A percentile compares a stretch with the other conserved stretches of the same genome.
Conservation (phyloP, 495 filamentous ascomycete species). For the Echria macrotheca region DNA sequence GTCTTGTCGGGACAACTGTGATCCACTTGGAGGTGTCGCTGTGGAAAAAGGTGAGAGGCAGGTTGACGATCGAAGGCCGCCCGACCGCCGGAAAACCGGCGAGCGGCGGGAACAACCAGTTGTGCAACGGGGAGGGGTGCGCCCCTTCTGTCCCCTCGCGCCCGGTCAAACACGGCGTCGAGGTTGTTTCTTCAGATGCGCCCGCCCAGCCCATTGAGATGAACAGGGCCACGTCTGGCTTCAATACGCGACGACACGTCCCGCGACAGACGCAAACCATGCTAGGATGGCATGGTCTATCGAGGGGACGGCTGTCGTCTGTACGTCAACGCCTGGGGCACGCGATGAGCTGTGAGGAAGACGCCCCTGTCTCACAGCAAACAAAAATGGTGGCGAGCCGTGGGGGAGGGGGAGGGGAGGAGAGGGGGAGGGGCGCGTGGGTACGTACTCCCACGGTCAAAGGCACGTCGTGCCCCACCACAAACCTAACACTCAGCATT, state of each 20-base stretch:
- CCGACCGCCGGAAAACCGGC: not conserved
- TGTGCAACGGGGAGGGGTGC: not conserved
- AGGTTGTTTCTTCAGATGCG: not conserved
- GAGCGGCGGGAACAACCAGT: not conserved
- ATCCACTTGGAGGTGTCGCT: not conserved
- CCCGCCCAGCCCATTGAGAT: no score
- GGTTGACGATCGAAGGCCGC: not conserved
- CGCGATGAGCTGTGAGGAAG: not conserved
- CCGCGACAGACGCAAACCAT: no score
- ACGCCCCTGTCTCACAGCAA: not conserved
- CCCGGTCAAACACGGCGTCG: not conserved
- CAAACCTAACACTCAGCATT: no score
- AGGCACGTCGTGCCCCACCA: no score
- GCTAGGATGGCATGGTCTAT: no score
- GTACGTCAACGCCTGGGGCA: not conserved
- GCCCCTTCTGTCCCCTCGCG: not conserved
- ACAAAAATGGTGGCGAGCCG: not conserved
- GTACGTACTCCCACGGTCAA: no score
- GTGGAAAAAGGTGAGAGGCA: not conserved
- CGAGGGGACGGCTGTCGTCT: no score
- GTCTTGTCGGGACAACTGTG: no score
- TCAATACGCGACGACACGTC: no score
- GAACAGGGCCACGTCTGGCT: no score
- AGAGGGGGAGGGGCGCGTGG: no score
- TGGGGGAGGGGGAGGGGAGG: conserved; percentile 3